Percentiles rank a stretch among this genome's conserved stretches.
phyloP scores from a whole-genome alignment of 2,329 filamentous ascomycete species.

The Alternaria consortialis region DNA sequence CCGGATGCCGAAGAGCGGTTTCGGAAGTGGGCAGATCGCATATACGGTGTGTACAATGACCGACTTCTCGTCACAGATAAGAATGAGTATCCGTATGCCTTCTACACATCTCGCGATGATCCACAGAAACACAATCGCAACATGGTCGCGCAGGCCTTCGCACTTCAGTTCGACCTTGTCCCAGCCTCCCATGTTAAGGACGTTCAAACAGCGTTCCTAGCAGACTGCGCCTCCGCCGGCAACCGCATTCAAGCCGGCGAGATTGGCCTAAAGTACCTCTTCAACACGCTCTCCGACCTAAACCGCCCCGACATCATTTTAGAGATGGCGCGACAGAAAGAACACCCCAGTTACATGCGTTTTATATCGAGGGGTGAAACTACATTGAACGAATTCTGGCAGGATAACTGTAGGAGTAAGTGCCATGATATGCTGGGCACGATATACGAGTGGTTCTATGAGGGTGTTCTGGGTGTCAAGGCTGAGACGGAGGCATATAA shows the following conservation, averaged over 20 bases:
- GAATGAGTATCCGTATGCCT: slow-evolving; percentile 46
- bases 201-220: too few species aligned
- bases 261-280: slow-evolving; percentile 55
- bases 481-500: slow-evolving; percentile 52
- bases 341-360: slow-evolving; percentile 60
- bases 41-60: slow-evolving; percentile 32
- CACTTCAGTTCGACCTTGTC: too few species aligned
- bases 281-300: slow-evolving; percentile 54
- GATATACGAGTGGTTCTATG: slow-evolving; percentile 61
- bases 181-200: too few species aligned
- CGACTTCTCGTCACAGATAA: slow-evolving; percentile 29
- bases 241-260: slow-evolving; percentile 53
- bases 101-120: slow-evolving; percentile 44
- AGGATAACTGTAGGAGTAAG: slow-evolving; percentile 56
- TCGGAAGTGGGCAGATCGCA: slow-evolving; percentile 33
- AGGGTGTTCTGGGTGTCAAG: slow-evolving; percentile 52
- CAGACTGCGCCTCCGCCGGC: slow-evolving; percentile 29
- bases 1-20: slow-evolving; percentile 22
- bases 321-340: slow-evolving; percentile 57
- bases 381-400: slow-evolving; percentile 57
- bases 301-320: slow-evolving; percentile 52
- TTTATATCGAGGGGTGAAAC: slow-evolving; percentile 58
- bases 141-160: too few species aligned
- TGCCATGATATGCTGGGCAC: slow-evolving; percentile 61
- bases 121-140: too few species aligned